Conservation (phyloP, 2,329 filamentous ascomycete species). For the Knoxdaviesia capensis region DNA sequence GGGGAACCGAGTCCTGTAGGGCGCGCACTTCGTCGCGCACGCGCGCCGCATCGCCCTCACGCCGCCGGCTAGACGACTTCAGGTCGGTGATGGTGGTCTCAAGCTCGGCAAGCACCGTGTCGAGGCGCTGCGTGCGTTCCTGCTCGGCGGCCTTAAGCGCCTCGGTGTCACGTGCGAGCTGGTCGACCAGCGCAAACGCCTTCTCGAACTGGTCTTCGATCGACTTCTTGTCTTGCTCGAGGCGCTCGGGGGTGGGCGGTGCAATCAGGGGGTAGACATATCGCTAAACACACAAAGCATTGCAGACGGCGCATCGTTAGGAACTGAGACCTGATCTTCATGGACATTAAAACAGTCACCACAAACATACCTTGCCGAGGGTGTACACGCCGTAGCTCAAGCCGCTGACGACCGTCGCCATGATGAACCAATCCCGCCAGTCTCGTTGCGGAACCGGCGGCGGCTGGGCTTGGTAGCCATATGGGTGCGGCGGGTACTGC, state of each 20-base stretch:
- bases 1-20: slow-evolving; percentile 70
- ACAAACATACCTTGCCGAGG: slow-evolving; percentile 51
- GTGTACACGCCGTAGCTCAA: slow-evolving; percentile 78
- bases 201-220: slow-evolving; percentile 90
- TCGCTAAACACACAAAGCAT: slow-evolving; percentile 29
- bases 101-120: slow-evolving; percentile 63
- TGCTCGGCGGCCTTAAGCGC: slow-evolving; percentile 74
- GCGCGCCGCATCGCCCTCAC: slow-evolving; percentile 73
- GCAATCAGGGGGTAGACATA: slow-evolving; percentile 83
- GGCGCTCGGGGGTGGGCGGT: slow-evolving; percentile 78
- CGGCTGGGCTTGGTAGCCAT: slow-evolving; percentile 28
- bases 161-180: slow-evolving; percentile 77
- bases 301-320: not conserved
- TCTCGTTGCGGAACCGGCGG: slow-evolving; percentile 56
- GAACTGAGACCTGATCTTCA: not conserved
- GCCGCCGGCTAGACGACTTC: slow-evolving; percentile 58
- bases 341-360: not conserved
- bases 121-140: slow-evolving; percentile 63
- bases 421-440: slow-evolving; percentile 99
- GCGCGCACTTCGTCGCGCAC: slow-evolving; percentile 71
- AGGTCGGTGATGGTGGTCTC: slow-evolving; percentile 66
- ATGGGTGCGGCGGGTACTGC: slow-evolving; percentile 18
- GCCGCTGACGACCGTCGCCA: slow-evolving; percentile 86
- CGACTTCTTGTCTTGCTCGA: slow-evolving; percentile 82
- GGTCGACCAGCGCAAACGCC: slow-evolving; percentile 79